Evolutionary conservation across 768 basidiomycete genomes (phyloP), one percentile per base, ranked within the genome.

Genomic region (Astraeus odoratus): DNA sequence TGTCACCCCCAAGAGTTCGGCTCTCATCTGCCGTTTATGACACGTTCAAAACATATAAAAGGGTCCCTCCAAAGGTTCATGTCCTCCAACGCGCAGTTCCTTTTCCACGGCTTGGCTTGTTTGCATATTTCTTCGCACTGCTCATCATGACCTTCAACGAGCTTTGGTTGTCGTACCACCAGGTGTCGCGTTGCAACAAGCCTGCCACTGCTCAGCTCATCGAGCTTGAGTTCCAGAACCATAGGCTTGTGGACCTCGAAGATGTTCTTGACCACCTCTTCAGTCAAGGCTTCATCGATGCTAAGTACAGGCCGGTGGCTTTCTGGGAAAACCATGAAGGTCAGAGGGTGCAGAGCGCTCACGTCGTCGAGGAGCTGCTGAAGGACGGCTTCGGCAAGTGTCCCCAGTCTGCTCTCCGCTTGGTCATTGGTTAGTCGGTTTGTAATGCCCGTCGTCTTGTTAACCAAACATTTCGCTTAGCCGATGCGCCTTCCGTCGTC

Each of bases 91-190:
- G 35, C 27, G 12, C 24, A 30, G 19, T 20, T n/a, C 47, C 6
- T 22, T 12, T 43, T 45, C 15, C 19, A 42, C 42, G 15, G 18
- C 36, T 44, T 44, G 19, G 37, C 26, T 39, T 29, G 34, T 36
- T 35, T 48, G 36, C 33, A 39, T 43, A 38, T 24, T 27, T 42
- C 23, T 44, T 38, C 37, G 30, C 29, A 18, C 45, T n/a, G n/a
- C 24, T 47, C 49, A 45, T 41, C 47, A 64, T 64, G 60, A 54
- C 48, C 44, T 42, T 57, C 50, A 65, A 64, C 33, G 73, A 74
- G 51, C 63, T 75, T 56, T 74, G 72, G 72, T 61, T 76, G 44
- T 67, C 69, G 40, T 76, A 73, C 61, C 68, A 72, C 52, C 68
- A 74, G 51, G 62, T 61, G 29, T 76, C 73, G 34, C 72, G 72